phyloP scores from a whole-genome alignment of 345 rosid genomes.

The Xanthoceras sorbifolium region DNA sequence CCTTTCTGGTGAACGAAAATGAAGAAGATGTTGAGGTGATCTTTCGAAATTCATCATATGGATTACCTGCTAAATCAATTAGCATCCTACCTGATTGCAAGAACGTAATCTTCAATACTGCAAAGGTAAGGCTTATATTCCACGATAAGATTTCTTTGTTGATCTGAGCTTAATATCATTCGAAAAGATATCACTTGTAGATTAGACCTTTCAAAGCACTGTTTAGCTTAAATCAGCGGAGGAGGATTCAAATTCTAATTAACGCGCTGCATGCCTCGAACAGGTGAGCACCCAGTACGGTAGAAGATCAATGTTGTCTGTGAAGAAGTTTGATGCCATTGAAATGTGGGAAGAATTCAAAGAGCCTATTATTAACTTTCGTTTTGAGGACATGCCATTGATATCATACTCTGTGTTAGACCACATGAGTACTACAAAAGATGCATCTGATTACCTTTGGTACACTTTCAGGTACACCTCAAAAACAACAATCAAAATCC shows the following conservation, averaged over 20 bases:
- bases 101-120: slow-evolving; percentile 47
- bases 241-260: too few relatives aligned
- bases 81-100: slow-evolving; percentile 65
- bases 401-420: slow-evolving; percentile 1
- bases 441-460: slow-evolving; percentile 19
- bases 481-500: too few relatives aligned
- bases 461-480: slow-evolving; percentile 13
- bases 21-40: slow-evolving; percentile 22
- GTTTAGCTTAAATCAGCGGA: too few relatives aligned
- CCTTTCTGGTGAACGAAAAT: slow-evolving; percentile 45
- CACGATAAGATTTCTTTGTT: not conserved
- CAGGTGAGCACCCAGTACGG: slow-evolving; percentile 26
- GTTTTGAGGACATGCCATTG: not conserved
- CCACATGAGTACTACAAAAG: not conserved
- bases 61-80: slow-evolving; percentile 45
- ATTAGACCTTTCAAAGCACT: too few relatives aligned
- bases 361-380: slow-evolving; percentile 5
- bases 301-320: slow-evolving; percentile 20
- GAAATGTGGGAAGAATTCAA: slow-evolving; percentile 16
- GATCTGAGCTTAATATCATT: too few relatives aligned
- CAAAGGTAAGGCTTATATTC: slow-evolving; percentile 34
- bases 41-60: slow-evolving; percentile 34
- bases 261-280: not conserved
- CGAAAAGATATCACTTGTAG: too few relatives aligned
- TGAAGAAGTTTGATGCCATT: slow-evolving; percentile 10